Base-by-base conservation (phyloP, 176 grass and related monocot genomes). In the Luzula sylvatica region DNA sequence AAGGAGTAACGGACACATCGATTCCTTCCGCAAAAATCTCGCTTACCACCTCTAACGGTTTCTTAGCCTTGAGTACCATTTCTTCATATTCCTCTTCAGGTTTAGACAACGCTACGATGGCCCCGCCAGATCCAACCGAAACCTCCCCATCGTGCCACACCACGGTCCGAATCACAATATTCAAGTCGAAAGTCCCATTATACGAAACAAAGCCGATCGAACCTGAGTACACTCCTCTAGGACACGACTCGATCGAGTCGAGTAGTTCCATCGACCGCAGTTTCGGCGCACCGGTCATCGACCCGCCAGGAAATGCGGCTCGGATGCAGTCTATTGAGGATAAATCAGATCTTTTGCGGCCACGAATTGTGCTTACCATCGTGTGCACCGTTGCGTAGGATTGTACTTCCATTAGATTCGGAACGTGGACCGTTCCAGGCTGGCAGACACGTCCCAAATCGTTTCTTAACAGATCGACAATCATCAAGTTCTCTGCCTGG, bases 401-500 rank as follows among this genome's bases (percentile, higher is more conserved):
- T 65, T 98, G 80, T 13, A 98, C 71, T 1, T 90, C 85, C 81
- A 98, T 98, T n/a, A 98, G 78, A 8, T 32, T 44, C 50, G 81
- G 78, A 23, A 98, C 85, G 22, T 74, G 78, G 38, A 90, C 92
- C 0, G 71, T 90, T 14, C 92, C 81, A 52, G 92, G 81, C 58
- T 73, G 65, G 3, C 85, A 98, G 22, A 90, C 81, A 29, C 77
- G 77, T 5, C 92, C 85, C 19, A 90, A 67, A 38, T 98, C 92
- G 13, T 98, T 98, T 72, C 92, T 80, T 56, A 96, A 38, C 39
- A 96, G 85, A 40, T 96, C 92, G 15, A 96, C 92, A 58, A 96
- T 96, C 92, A 96, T 96, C 53, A 96, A 67, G 42, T 90, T 96
- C 59, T 98, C 92, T 42, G 92, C 81, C 68, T 90, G 92, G 32